A percentile compares a stretch with the other conserved stretches of the same genome.
Conservation (phyloP, 345 rosid genomes). For the Citrus hindsii region DNA sequence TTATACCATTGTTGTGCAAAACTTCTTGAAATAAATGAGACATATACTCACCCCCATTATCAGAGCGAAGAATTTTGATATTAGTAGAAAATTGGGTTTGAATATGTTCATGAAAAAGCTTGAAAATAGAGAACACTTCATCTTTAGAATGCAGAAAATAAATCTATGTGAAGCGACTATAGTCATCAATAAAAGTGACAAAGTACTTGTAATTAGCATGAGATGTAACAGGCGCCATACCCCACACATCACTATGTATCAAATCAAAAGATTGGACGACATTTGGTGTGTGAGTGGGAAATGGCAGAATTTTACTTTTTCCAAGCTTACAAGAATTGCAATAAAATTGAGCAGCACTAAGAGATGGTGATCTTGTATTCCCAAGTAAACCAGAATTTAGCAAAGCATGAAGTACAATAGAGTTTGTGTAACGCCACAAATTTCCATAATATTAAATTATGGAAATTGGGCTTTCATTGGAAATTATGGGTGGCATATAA, state of each 20-base stretch:
- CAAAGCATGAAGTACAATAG: neutral
- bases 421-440: no score
- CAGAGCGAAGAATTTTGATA: neutral
- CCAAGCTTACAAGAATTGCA: neutral
- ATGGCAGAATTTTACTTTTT: neutral
- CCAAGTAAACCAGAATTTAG: neutral
- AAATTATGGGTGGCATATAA: no score
- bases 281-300: neutral
- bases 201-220: conserved; percentile 3
- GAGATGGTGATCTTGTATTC: neutral
- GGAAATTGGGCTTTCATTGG: no score
- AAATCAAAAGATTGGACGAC: neutral
- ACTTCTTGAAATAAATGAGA: neutral
- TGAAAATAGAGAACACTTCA: neutral
- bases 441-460: no score
- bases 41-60: neutral
- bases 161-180: no score
- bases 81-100: neutral
- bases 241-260: neutral
- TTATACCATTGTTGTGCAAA: neutral
- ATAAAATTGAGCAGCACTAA: neutral
- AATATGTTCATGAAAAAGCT: neutral
- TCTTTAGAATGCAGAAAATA: neutral
- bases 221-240: neutral
- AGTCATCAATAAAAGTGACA: neutral